Base-by-base conservation (phyloP, 2,329 filamentous ascomycete species). In the Cladosporium velox region DNA sequence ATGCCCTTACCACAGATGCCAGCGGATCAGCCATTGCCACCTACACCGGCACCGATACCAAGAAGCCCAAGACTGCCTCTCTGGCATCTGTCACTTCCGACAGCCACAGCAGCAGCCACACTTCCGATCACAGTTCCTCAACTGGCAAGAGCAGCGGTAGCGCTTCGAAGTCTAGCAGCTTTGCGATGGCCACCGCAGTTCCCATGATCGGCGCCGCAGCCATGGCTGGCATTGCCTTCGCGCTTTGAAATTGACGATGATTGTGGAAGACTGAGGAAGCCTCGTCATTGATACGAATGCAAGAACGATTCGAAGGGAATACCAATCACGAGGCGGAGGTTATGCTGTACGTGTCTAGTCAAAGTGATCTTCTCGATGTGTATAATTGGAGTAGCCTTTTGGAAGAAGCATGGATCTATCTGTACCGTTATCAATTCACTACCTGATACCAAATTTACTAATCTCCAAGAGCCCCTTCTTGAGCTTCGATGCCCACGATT, bases 61-160 rank as follows among this genome's bases (percentile, higher is more conserved):
- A 52, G 26, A 52, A 52, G 8, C 49, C 49, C 28, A 55, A 55
- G 52, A 55, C 52, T 4, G 32, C 52, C 52, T 18, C 52, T 55
- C 2, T 21, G 30, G 52, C 52, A 34, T 30, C 52, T 30, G 51
- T 26, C 12, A 30, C 51, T 54, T 34, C 30, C 7, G 28, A 32
- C 28, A 21, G 18, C 28, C 28, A 30, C 18, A 55, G 52, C 52
- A 55, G 52, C 52, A 55, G 52, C 52, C 52, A 55, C 28, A 30
- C 30, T 10, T 55, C 52, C 8, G 32, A 21, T 21, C 52, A 34
- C n/a, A 55, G 52, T 7, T 34, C 52, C 5, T 55, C 52, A 1
- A 14, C 28, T 10, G 24, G 18, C 3, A 30, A 30, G 11, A 55
- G 28, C 28, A 55, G 32, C 8, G 41, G n/a, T 1, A 47, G 41